Evolutionary conservation across 2,329 filamentous ascomycete genomes (phyloP).

Genomic region (Arthrobotrys pseudoclavata): DNA sequence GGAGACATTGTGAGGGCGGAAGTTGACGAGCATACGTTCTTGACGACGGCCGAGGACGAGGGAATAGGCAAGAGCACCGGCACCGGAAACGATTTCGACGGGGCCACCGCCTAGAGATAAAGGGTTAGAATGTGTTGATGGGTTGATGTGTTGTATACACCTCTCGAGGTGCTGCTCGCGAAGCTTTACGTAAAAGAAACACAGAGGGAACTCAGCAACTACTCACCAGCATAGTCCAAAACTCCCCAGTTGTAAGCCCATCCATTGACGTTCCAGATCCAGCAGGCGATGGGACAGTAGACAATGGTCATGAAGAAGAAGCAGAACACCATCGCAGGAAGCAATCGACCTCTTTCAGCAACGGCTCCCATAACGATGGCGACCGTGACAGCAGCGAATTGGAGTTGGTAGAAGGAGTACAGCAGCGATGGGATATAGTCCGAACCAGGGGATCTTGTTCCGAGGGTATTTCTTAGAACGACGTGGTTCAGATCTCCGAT

Average conservation of each 20-base stretch:
- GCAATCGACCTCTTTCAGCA: conserved; percentile 90
- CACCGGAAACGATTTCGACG: conserved; percentile 94
- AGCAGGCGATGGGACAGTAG: conserved; percentile 96
- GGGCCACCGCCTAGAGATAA: conserved; percentile 77
- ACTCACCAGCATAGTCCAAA: conserved; percentile 84
- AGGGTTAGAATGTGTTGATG: conserved; percentile 22
- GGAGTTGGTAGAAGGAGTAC: conserved; percentile 97
- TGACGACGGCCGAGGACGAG: conserved; percentile 95
- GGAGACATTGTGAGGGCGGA: conserved; percentile 98
- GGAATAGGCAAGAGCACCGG: conserved; percentile 94
- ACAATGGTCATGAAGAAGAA: conserved; percentile 98
- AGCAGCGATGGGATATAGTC: conserved; percentile 89
- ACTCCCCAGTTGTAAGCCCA: conserved; percentile 94
- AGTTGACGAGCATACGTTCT: conserved; percentile 99
- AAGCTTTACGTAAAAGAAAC: conserved; percentile 58
- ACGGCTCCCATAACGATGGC: conserved; percentile 93
- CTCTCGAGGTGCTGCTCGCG: background rate
- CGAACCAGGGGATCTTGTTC: conserved; percentile 85
- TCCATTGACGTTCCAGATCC: conserved; percentile 95
- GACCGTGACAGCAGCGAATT: conserved; percentile 94
- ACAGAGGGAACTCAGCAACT: conserved; percentile 29
- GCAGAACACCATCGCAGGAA: conserved; percentile 93
- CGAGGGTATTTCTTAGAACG: conserved; percentile 86
- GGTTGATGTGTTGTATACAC: conserved; percentile 40
- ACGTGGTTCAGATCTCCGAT: conserved; percentile 93